Conservation (phyloP, 345 rosid species). For the Raphanus raphanistrum region DNA sequence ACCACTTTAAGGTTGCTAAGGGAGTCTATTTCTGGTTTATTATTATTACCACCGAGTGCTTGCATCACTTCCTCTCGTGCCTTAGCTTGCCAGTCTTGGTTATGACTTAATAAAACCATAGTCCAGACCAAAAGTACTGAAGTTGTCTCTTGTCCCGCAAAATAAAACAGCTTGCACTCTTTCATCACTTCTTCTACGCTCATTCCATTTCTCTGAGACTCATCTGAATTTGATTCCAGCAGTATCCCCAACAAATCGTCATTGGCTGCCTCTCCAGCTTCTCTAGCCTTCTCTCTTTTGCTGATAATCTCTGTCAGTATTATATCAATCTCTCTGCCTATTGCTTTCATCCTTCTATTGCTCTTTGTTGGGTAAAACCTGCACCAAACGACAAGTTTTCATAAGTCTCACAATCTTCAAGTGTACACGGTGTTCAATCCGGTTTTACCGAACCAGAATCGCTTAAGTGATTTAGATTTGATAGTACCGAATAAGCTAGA, state of each 20-base stretch:
- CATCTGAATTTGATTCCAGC: slow-evolving; percentile 43
- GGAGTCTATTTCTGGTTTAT: slow-evolving; percentile 32
- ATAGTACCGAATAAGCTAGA: no score
- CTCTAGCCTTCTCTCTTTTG: slow-evolving; percentile 44
- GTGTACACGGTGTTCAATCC: not conserved
- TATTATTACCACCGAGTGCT: slow-evolving; percentile 26
- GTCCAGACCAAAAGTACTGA: slow-evolving; percentile 45
- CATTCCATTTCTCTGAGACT: slow-evolving; percentile 46
- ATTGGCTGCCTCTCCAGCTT: slow-evolving; percentile 32
- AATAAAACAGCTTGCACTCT: slow-evolving; percentile 43
- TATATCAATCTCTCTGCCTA: slow-evolving; percentile 38
- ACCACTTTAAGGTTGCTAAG: slow-evolving; percentile 41
- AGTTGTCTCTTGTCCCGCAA: slow-evolving; percentile 45
- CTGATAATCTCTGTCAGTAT: slow-evolving; percentile 37
- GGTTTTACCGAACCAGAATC: no score
- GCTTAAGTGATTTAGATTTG: no score
- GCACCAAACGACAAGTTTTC: slow-evolving; percentile 7
- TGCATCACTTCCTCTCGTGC: slow-evolving; percentile 41
- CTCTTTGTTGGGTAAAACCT: slow-evolving; percentile 52
- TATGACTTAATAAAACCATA: slow-evolving; percentile 35
- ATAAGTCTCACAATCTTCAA: not conserved
- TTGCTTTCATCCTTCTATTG: slow-evolving; percentile 45
- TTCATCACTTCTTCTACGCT: slow-evolving; percentile 42
- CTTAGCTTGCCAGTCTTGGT: slow-evolving; percentile 43
- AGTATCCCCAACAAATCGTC: slow-evolving; percentile 51